Percentiles rank a stretch among this genome's conserved stretches.
Evolutionary conservation across 108 stramenopile species (phyloP).

Genomic region (Conticribra weissflogii): DNA sequence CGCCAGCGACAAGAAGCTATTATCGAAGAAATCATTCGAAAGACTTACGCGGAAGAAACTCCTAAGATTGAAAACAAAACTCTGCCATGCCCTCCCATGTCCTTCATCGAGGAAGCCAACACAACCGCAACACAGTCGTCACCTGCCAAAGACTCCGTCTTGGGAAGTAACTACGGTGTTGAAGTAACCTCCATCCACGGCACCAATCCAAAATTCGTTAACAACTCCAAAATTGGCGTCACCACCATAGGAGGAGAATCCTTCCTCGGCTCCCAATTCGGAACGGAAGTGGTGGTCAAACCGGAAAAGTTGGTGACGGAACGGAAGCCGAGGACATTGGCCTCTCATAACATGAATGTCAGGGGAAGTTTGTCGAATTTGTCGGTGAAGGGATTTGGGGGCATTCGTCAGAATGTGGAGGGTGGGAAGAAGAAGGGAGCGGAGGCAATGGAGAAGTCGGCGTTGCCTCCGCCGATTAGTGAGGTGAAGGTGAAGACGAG

Average conservation of each 20-base stretch:
- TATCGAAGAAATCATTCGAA: too few species aligned
- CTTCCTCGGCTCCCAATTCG: conserved; percentile 19
- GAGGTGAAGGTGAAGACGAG: conserved; percentile 3
- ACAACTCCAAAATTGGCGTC: too few species aligned
- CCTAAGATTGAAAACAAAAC: too few species aligned
- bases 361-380: too few species aligned
- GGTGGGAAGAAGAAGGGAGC: too few species aligned
- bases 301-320: conserved; percentile 3
- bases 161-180: neutral
- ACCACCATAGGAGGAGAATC: conserved; percentile 2
- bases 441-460: too few species aligned
- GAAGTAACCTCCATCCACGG: neutral
- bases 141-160: neutral
- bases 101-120: neutral
- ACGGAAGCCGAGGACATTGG: conserved; percentile 16
- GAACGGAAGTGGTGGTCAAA: conserved; percentile 19
- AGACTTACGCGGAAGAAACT: too few species aligned
- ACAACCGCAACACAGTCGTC: neutral
- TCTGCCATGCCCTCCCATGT: too few species aligned
- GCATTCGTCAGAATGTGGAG: too few species aligned
- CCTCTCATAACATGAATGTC: conserved; percentile 19
- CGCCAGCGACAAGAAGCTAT: too few species aligned
- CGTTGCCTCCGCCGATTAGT: neutral
- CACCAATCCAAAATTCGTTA: neutral
- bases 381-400: too few species aligned